Evolutionary conservation across 345 rosid genomes (phyloP).

Genomic region (Physaria fendleri): DNA sequence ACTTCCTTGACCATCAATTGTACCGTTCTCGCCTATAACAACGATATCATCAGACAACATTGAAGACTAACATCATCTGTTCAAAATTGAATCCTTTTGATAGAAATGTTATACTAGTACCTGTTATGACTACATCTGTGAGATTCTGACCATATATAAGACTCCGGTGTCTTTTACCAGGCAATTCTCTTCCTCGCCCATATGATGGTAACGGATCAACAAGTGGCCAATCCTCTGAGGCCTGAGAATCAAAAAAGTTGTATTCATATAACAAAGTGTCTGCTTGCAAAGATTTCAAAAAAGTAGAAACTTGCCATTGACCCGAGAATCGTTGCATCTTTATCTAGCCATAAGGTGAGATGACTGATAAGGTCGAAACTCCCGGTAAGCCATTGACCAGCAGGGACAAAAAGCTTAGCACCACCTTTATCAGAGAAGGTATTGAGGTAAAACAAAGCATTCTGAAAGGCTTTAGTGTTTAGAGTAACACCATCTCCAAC

Average conservation of each 20-base stretch:
- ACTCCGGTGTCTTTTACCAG: conserved; percentile 83
- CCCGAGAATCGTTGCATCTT: conserved; percentile 87
- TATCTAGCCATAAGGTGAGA: conserved; percentile 84
- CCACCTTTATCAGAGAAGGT: conserved; percentile 96
- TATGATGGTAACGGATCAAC: conserved; percentile 95
- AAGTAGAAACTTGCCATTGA: conserved; percentile 53
- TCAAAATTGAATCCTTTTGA: background rate
- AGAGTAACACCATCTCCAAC: conserved; percentile 94
- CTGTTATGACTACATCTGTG: conserved; percentile 90
- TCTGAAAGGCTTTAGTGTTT: conserved; percentile 96
- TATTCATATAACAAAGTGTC: background rate
- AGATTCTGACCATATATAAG: conserved; percentile 84
- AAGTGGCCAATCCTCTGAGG: conserved; percentile 80
- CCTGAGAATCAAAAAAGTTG: conserved; percentile 30
- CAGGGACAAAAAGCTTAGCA: conserved; percentile 94
- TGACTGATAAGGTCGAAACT: conserved; percentile 96
- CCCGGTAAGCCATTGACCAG: conserved; percentile 96
- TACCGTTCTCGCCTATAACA: conserved; percentile 79
- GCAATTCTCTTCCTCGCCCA: conserved; percentile 92
- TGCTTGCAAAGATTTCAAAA: background rate
- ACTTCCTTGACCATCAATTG: conserved; percentile 92
- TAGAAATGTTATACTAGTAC: conserved; percentile 26
- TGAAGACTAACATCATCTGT: background rate
- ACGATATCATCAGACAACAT: conserved; percentile 7
- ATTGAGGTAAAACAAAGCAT: conserved; percentile 95